A percentile compares a stretch with the other conserved stretches of the same genome.
phyloP scores from a whole-genome alignment of 495 filamentous ascomycete genomes.

The Aspergillus avenaceus region DNA sequence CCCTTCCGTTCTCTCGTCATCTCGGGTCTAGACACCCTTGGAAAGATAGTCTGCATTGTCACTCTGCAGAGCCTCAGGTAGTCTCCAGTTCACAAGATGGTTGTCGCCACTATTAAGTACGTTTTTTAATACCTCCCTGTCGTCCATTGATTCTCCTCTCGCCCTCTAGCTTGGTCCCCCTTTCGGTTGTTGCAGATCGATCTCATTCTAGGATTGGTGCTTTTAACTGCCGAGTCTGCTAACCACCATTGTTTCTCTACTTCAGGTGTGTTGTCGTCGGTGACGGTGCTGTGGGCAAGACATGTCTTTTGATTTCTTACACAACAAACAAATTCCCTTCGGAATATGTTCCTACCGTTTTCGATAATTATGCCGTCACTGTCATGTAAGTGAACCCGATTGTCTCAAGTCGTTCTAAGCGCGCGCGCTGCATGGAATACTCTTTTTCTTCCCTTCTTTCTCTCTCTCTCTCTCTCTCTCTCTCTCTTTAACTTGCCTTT shows the following conservation, averaged over 20 bases:
- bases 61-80: constrained; percentile 5
- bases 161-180: constrained; percentile 2
- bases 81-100: constrained; percentile 50
- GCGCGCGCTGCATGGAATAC: too few species aligned
- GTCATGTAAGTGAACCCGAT: constrained; percentile 74
- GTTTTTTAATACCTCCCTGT: constrained; percentile 19
- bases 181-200: constrained; percentile 6
- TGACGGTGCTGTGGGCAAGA: constrained; percentile 99
- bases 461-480: too few species aligned
- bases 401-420: constrained; percentile 1
- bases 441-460: too few species aligned
- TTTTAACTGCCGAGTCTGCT: constrained; percentile 15
- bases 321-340: constrained; percentile 99
- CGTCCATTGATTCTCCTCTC: not conserved
- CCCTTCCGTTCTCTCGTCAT: not conserved
- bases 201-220: not conserved
- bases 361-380: constrained; percentile 99
- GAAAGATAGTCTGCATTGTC: constrained; percentile 5
- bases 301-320: constrained; percentile 96
- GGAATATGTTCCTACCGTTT: constrained; percentile 98
- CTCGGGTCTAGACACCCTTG: constrained; percentile 3
- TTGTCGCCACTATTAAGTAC: constrained; percentile 81
- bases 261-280: constrained; percentile 94
- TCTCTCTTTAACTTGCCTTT: too few species aligned
- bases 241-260: constrained; percentile 12